A percentile compares a stretch with the other conserved stretches of the same genome.
Conservation (phyloP, 352 stramenopile species). For the Phytophthora litchii region DNA sequence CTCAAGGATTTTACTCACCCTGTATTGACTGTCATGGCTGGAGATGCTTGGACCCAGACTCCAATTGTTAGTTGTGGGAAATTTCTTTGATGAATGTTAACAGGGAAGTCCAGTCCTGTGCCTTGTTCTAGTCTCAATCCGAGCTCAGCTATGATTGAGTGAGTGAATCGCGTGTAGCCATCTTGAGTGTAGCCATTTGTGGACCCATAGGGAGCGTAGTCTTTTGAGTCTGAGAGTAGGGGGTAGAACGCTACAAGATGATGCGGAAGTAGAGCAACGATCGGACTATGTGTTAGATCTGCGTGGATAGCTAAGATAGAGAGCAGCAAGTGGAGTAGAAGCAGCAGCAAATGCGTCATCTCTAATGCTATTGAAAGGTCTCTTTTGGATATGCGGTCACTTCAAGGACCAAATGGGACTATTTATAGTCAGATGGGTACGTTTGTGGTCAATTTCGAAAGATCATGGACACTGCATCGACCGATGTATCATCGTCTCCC, state of each 20-base stretch:
- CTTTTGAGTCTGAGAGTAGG: constrained; percentile 32
- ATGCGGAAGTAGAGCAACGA: constrained; percentile 36
- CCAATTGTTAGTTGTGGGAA: constrained; percentile 48
- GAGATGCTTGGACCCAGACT: constrained; percentile 42
- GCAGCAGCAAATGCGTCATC: constrained; percentile 13
- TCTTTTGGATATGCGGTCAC: constrained; percentile 1
- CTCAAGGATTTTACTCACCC: constrained; percentile 33
- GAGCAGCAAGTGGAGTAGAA: constrained; percentile 15
- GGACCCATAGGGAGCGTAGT: constrained; percentile 46
- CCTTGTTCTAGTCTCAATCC: constrained; percentile 38
- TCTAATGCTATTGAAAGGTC: constrained; percentile 3
- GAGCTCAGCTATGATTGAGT: background rate
- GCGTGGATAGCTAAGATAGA: background rate
- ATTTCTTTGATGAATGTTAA: constrained; percentile 26
- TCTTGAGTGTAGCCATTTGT: constrained; percentile 51
- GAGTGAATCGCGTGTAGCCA: constrained; percentile 11
- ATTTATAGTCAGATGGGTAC: too few species aligned
- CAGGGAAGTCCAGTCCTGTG: constrained; percentile 39
- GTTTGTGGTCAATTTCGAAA: too few species aligned
- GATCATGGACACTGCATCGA: too few species aligned
- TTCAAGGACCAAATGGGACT: too few species aligned
- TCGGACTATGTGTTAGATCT: constrained; percentile 21
- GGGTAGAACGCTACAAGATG: constrained; percentile 60
- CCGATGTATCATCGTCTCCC: too few species aligned
- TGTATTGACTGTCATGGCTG: constrained; percentile 12